These are phyloP conservation scores for Colletotrichum kahawae DNA, from an alignment of 2,329 filamentous ascomycete species.

Conservation along the genomic window DNA sequence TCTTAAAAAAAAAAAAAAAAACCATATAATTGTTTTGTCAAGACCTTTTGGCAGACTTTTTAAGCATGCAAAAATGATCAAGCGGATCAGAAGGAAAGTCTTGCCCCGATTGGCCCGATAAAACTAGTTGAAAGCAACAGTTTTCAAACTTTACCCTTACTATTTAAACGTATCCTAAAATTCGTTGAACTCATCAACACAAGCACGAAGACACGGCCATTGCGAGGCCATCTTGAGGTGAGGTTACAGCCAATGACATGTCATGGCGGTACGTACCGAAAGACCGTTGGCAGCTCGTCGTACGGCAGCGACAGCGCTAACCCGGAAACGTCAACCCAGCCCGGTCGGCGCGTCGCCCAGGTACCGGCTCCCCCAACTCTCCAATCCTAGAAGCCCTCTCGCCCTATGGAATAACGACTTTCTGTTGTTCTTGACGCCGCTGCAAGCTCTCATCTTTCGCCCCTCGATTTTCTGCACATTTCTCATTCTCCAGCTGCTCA, in stretches of 20 bases:
- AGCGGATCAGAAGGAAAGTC: too few relatives aligned
- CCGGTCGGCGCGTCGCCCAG: conserved; percentile 17
- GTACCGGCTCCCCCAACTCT: conserved; percentile 16
- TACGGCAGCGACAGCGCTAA: conserved; percentile 19
- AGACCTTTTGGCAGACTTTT: too few relatives aligned
- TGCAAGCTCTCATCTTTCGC: background rate
- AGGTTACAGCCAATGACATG: background rate
- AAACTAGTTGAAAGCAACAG: too few relatives aligned
- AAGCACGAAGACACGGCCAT: background rate
- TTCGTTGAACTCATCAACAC: too few relatives aligned
- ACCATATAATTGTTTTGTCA: background rate
- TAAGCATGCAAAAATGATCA: too few relatives aligned
- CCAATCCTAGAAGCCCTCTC: conserved; percentile 2
- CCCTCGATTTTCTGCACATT: conserved; percentile 1
- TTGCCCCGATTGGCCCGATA: too few relatives aligned
- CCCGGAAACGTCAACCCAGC: background rate
- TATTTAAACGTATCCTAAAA: background rate
- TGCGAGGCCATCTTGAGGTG: background rate
- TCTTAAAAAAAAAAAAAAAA: background rate
- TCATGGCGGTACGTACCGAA: background rate
- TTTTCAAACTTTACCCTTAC: too few relatives aligned
- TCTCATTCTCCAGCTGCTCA: background rate
- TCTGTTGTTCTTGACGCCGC: conserved; percentile 9
- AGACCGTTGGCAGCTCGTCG: background rate
- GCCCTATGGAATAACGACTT: conserved; percentile 6